phyloP scores from a whole-genome alignment of 495 filamentous ascomycete species.

The Hypoxylon lienhwacheense region DNA sequence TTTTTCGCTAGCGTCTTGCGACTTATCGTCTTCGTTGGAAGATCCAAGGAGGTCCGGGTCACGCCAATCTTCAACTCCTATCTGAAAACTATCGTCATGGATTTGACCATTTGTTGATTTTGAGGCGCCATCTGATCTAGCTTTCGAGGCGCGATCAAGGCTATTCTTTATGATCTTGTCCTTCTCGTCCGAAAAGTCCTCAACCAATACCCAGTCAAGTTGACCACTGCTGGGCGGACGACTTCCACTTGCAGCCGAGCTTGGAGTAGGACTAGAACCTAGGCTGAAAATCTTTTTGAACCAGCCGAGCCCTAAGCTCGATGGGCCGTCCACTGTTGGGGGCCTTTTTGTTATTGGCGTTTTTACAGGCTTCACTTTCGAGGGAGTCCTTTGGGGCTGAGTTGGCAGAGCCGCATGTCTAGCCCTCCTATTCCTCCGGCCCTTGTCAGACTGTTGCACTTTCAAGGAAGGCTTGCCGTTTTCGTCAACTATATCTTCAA shows the following conservation, averaged over 20 bases:
- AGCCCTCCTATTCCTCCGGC: slow-evolving; percentile 44
- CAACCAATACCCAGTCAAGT: slow-evolving; percentile 72
- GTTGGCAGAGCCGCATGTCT: slow-evolving; percentile 36
- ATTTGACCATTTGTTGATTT: slow-evolving; percentile 26
- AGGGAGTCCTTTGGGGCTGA: slow-evolving; percentile 19
- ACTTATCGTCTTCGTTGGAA: slow-evolving; percentile 26
- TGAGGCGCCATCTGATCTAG: slow-evolving; percentile 27
- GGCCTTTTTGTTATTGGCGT: slow-evolving; percentile 15
- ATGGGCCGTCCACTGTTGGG: slow-evolving; percentile 13
- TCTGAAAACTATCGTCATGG: slow-evolving; percentile 74
- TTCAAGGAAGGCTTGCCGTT: slow-evolving; percentile 52
- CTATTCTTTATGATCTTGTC: slow-evolving; percentile 43
- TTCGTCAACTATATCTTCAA: slow-evolving; percentile 58
- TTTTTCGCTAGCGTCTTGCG: slow-evolving; percentile 18
- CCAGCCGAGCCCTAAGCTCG: slow-evolving; percentile 45
- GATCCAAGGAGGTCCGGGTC: slow-evolving; percentile 72
- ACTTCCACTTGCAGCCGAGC: slow-evolving; percentile 39
- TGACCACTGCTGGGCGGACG: slow-evolving; percentile 82
- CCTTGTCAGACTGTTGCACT: slow-evolving; percentile 51
- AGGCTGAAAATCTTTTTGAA: slow-evolving; percentile 58
- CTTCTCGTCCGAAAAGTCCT: slow-evolving; percentile 65
- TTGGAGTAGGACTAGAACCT: slow-evolving; percentile 47
- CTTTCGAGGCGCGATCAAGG: slow-evolving; percentile 41
- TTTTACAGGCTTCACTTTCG: slow-evolving; percentile 25
- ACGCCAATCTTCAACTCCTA: slow-evolving; percentile 90